Percentiles rank a stretch among this genome's conserved stretches.
These are phyloP conservation scores for Taphrina flavorubra DNA, from an alignment of 1,139 yeast genomes.

Conservation along the genomic window DNA sequence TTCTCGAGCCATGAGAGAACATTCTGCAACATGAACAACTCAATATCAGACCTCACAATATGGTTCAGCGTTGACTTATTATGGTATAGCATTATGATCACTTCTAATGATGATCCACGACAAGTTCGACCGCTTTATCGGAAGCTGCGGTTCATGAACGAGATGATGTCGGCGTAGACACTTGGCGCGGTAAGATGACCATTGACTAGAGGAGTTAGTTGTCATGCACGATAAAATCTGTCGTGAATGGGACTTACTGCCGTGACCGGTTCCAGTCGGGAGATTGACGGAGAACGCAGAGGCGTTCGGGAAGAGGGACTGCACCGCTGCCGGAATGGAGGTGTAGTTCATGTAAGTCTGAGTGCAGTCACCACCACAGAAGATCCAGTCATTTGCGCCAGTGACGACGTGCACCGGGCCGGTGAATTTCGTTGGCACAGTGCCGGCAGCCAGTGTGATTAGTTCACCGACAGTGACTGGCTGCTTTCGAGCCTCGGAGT, in stretches of 20 bases:
- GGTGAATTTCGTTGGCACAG: conserved; percentile 27
- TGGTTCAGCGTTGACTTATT: too few relatives aligned
- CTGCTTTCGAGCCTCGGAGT: conserved; percentile 37
- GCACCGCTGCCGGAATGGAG: conserved; percentile 9
- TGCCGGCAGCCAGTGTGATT: conserved; percentile 29
- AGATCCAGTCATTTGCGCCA: conserved; percentile 33
- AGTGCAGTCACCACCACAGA: conserved; percentile 37
- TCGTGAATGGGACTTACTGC: not conserved
- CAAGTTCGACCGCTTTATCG: not conserved
- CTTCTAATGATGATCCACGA: too few relatives aligned
- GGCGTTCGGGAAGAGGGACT: conserved; percentile 20
- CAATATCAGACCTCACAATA: too few relatives aligned
- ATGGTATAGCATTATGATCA: too few relatives aligned
- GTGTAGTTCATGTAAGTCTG: not conserved
- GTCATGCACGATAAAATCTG: not conserved
- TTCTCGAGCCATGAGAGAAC: too few relatives aligned
- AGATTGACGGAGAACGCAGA: conserved; percentile 4
- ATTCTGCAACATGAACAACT: too few relatives aligned
- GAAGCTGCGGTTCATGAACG: conserved; percentile 11
- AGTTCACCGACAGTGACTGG: conserved; percentile 36
- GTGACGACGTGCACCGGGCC: conserved; percentile 38
- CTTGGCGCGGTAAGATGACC: conserved; percentile 24
- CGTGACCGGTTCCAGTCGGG: conserved; percentile 28
- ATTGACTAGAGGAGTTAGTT: conserved; percentile 2
- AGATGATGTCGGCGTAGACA: conserved; percentile 19